Base-by-base conservation (phyloP, 306 rosid genomes). In the Trifolium repens region DNA sequence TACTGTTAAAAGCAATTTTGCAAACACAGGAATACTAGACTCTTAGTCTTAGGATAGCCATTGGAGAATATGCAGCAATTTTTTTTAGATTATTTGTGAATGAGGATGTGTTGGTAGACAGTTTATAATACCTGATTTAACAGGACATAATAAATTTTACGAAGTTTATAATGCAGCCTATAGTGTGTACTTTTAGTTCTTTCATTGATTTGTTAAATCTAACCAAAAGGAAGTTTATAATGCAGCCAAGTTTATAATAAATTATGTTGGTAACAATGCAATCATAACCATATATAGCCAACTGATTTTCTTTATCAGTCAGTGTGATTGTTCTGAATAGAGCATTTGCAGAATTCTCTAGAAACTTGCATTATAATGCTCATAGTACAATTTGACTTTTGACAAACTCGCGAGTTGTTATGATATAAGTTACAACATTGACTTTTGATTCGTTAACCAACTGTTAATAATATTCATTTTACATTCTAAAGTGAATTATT, bases 41-140 rank as follows among this genome's bases (percentile, higher is more conserved):
- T 75, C 34, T 12, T 19, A 44, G 8, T 42, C 35, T 64, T 72
- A 72, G 79, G 22, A 17, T 71, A 44, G 75, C 55, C 19, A 81
- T 72, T 24, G 40, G 57, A 63, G 47, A 64, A 34, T 34, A 43
- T 63, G 61, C 57, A 43, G 39, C 73, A 40, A 52, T 17, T 62
- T 70, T 37, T 46, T 65, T 73, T 57, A 40, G 39, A 7, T 47
- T 57, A 39, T 79, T 59, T 19, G 27, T 60, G 49, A 80, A 59
- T 80, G 66, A 49, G 52, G 59, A 68, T 75, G 67, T 42, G 17
- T 53, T 70, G 69, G 54, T 64, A 62, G 77, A 70, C 59, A 16
- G 12, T 19, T 49, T 37, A 63, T 32, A 44, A 22, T 22, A 19
- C 63, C 64, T 35, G 64, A 60, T 26, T 75, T 53, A 46, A 76